Evolutionary conservation across 1,139 yeast species (phyloP).

Genomic region (Magnusiomyces ingens): DNA sequence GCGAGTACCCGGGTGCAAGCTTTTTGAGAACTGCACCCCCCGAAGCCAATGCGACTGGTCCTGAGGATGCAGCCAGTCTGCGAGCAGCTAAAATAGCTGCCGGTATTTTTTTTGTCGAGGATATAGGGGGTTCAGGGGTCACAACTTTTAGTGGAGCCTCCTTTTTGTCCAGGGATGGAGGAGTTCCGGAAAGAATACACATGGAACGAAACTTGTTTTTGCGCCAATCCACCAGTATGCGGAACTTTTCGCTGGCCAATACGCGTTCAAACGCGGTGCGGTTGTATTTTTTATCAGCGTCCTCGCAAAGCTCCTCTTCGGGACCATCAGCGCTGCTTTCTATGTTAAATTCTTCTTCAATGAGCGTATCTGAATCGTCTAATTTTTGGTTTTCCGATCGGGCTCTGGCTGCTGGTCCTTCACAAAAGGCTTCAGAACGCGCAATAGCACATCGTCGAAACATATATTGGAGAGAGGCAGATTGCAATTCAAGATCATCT

Average conservation of each 20-base stretch:
- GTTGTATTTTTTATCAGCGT: slow-evolving; percentile 42
- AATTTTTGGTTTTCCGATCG: background rate
- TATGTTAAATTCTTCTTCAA: background rate
- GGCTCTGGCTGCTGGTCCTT: slow-evolving; percentile 5
- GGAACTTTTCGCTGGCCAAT: slow-evolving; percentile 46
- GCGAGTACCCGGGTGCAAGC: slow-evolving; percentile 32
- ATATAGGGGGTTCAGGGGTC: too few species aligned
- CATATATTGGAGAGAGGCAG: slow-evolving; percentile 50
- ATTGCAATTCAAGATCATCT: slow-evolving; percentile 54
- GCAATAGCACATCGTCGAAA: slow-evolving; percentile 49
- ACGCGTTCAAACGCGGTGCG: slow-evolving; percentile 38
- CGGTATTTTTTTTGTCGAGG: slow-evolving; percentile 31
- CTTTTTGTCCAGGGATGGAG: slow-evolving; percentile 28
- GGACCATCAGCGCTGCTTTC: background rate
- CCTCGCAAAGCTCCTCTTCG: background rate
- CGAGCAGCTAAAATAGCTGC: slow-evolving; percentile 97
- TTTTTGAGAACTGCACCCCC: slow-evolving; percentile 12
- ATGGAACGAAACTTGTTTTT: slow-evolving; percentile 59
- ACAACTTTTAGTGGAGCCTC: background rate
- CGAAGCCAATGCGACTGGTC: slow-evolving; percentile 23
- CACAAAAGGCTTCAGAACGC: slow-evolving; percentile 34
- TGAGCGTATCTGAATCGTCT: background rate
- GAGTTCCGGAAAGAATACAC: slow-evolving; percentile 46
- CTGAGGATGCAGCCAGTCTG: slow-evolving; percentile 61
- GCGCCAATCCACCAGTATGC: slow-evolving; percentile 56